phyloP scores from a whole-genome alignment of 768 basidiomycete species.

The Serendipita sp. region DNA sequence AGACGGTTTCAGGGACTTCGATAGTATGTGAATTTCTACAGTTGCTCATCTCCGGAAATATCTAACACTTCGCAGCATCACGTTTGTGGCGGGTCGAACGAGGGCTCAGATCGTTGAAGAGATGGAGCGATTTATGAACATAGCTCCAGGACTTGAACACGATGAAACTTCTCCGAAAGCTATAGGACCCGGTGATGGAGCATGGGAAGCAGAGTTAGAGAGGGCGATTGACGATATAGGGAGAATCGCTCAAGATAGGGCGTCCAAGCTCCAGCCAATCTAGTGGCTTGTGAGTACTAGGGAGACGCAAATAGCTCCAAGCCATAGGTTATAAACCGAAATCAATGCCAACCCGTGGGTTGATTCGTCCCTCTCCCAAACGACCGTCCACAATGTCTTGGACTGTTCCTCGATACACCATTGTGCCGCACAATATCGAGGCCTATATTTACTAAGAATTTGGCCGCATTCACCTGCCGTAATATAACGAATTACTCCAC shows the following conservation, averaged over 20 bases:
- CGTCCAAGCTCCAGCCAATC: neutral
- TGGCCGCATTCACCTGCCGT: too few relatives aligned
- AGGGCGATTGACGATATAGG: conserved; percentile 64
- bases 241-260: conserved; percentile 42
- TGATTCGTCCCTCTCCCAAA: too few relatives aligned
- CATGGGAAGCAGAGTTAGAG: conserved; percentile 52
- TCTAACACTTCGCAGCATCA: conserved; percentile 31
- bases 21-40: conserved; percentile 25
- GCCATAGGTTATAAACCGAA: too few relatives aligned
- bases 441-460: too few relatives aligned
- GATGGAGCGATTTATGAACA: conserved; percentile 53
- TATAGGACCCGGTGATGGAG: conserved; percentile 25
- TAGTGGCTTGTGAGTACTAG: too few relatives aligned
- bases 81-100: conserved; percentile 77
- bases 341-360: too few relatives aligned
- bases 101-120: conserved; percentile 57
- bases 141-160: conserved; percentile 21
- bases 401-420: too few relatives aligned
- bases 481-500: too few relatives aligned
- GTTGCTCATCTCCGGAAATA: neutral
- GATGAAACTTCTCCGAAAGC: conserved; percentile 23
- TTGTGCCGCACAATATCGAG: too few relatives aligned
- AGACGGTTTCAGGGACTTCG: conserved; percentile 53
- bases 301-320: too few relatives aligned
- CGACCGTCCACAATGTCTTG: too few relatives aligned